These are phyloP conservation scores for Penicillium sp. DNA, from an alignment of 2,329 filamentous ascomycete genomes.

Conservation along the genomic window DNA sequence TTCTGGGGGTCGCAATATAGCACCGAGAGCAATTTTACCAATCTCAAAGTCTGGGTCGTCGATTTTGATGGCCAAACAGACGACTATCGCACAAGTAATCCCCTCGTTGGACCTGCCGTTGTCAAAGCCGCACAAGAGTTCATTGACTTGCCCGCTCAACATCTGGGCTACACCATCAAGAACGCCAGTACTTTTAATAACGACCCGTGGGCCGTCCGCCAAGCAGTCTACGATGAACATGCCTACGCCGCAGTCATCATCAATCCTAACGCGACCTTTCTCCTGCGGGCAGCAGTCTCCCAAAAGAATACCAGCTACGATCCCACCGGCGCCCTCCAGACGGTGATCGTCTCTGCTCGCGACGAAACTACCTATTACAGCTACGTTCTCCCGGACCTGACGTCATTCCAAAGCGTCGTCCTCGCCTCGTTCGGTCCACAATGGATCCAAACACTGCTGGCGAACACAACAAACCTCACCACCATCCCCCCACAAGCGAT, in stretches of 20 bases:
- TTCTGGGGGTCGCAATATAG: slow-evolving; percentile 64
- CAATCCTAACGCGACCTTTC: slow-evolving; percentile 63
- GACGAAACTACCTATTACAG: slow-evolving; percentile 59
- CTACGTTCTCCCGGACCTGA: slow-evolving; percentile 59
- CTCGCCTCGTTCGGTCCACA: slow-evolving; percentile 52
- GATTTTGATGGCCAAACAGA: slow-evolving; percentile 63
- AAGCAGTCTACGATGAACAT: slow-evolving; percentile 62
- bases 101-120: slow-evolving; percentile 62
- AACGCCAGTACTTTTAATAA: slow-evolving; percentile 57
- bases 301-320: slow-evolving; percentile 63
- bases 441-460: slow-evolving; percentile 43
- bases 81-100: slow-evolving; percentile 54
- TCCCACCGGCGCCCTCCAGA: slow-evolving; percentile 61
- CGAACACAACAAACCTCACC: slow-evolving; percentile 48
- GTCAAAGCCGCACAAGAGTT: slow-evolving; percentile 52
- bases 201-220: slow-evolving; percentile 60
- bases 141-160: slow-evolving; percentile 42
- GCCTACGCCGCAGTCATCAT: slow-evolving; percentile 66
- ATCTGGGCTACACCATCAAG: slow-evolving; percentile 57
- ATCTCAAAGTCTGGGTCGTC: slow-evolving; percentile 61
- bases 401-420: slow-evolving; percentile 51
- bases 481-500: slow-evolving; percentile 55
- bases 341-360: slow-evolving; percentile 59
- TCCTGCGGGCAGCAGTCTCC: slow-evolving; percentile 59
- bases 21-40: slow-evolving; percentile 53